Evolutionary conservation across 805 yeast genomes (phyloP), one percentile per base, ranked within the genome.

Genomic region (Zygotorulaspora florentina): DNA sequence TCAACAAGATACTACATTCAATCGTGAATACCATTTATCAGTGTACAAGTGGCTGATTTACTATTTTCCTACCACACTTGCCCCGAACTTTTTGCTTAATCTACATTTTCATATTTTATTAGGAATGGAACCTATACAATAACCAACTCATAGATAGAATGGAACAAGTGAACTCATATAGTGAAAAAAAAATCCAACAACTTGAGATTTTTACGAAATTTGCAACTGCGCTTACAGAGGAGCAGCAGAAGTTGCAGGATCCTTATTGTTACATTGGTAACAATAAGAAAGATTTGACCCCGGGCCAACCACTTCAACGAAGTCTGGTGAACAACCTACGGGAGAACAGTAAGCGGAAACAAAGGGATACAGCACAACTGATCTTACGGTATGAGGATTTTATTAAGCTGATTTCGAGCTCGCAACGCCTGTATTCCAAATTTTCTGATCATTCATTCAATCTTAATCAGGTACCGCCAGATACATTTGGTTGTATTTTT

Each of bases 401-500:
- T 46, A 59, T 70, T 23, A 52, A 57, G 28, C 51, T 71, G 39
- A 65, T 71, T 7, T 61, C 73, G 0, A 61, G 56, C 43, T 65
- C 68, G 0, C 57, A 55, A 29, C 51, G 56, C 17, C 36, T 64
- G 16, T 59, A 59, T 39, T 48, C 65, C 1, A 59, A 58, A 28
- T 64, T 64, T 33, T 59, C 69, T 3, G 70, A 68, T 42, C 71
- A 68, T 46, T 59, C 65, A 0, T 68, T 60, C 40, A 75, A 76
- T 58, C 73, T 77, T 54, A 74, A 75, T 52, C 73, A 73, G 53
- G 73, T 81, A 42, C 74, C 81, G 12, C 68, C 77, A 10, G 73
- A 80, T 52, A 75, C 85, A 3, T 80, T 79, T 63, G 85, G 85
- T 5, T 74, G 90, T 49, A 79, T 91, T 40, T 91, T 85, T 61